Evolutionary conservation across 2,329 filamentous ascomycete species (phyloP).

Genomic region (Paecilomyces sp.): DNA sequence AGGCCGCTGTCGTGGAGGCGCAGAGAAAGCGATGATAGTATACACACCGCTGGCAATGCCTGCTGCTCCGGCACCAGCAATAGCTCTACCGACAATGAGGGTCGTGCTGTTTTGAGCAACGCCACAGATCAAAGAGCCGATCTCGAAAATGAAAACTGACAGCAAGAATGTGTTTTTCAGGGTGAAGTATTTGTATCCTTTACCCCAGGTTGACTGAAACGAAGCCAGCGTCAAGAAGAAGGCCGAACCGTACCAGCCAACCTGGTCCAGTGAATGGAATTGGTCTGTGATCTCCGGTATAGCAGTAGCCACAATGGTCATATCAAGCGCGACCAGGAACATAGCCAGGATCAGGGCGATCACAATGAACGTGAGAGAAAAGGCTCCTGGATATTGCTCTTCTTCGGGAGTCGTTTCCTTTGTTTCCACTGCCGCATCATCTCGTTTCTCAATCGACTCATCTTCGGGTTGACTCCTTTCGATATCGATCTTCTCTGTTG

Average conservation of each 20-base stretch:
- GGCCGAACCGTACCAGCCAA: conserved; percentile 30
- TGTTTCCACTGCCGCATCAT: background rate
- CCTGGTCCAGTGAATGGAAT: conserved; percentile 20
- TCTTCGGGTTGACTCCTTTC: background rate
- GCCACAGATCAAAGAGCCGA: conserved; percentile 33
- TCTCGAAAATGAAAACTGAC: conserved; percentile 34
- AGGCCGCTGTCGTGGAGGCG: conserved; percentile 4
- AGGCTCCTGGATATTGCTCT: conserved; percentile 5
- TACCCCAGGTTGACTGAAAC: conserved; percentile 26
- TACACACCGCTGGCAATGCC: conserved; percentile 23
- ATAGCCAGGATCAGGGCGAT: conserved; percentile 7
- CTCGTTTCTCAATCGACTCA: background rate
- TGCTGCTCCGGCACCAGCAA: conserved; percentile 27
- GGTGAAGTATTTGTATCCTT: conserved; percentile 22
- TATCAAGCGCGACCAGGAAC: conserved; percentile 10
- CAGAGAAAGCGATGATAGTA: conserved; percentile 17
- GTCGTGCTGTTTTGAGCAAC: conserved; percentile 25
- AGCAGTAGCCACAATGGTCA: conserved; percentile 26
- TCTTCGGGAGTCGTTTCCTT: background rate
- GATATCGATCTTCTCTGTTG: background rate
- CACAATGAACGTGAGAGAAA: conserved; percentile 6
- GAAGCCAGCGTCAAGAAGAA: conserved; percentile 28
- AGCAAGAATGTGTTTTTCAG: conserved; percentile 27
- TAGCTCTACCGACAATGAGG: conserved; percentile 32
- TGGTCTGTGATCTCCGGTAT: conserved; percentile 20